Evolutionary conservation across 805 yeast genomes (phyloP), one percentile per base, ranked within the genome.

Genomic region (Myxozyma neotropica): DNA sequence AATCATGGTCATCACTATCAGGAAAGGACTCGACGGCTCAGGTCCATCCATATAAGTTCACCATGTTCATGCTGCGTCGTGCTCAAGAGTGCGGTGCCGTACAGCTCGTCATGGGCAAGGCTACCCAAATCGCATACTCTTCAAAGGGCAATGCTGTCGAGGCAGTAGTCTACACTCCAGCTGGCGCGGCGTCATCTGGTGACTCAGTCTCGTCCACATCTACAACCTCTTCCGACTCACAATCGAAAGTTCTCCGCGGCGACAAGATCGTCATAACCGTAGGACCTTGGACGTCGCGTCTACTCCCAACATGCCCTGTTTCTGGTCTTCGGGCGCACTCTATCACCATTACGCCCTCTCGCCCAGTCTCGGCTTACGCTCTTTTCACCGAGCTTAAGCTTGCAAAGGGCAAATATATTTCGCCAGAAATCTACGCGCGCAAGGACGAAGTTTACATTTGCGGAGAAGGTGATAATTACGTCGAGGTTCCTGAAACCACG

Each of bases 241-340:
- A 43, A 10, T 42, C 55, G 8, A 39, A 42, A 17, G 43, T 54
- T 35, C 75, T 91, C 13, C 70, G 68, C 13, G 94, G 89, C 55
- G 89, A 88, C 70, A 85, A 88, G 67, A 84, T 90, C n/a, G 85
- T 93, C 10, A 77, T 94, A 68, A 79, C 96, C 0, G 88, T 89
- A 67, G 99, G 99, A 0, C 99, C 99, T 12, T 93, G 99, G 99
- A 91, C 97, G 1, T 87, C 96, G 1, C 87, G 86, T 69, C 82
- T 93, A 44, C 75, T 93, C 59, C 96, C 96, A 1, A 91, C 88
- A 66, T 92, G 98, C 71, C 99, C 98, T 29, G 91, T 93, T 12
- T 86, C 93, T 1, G 97, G 97, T 4, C 77, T 93, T 64, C 81
- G 97, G 67, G 98, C 98, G 1, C 98, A 94, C 75, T 89, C 97